Evolutionary conservation across 441 rosid species (phyloP).

Genomic region (Corymbia citriodora): DNA sequence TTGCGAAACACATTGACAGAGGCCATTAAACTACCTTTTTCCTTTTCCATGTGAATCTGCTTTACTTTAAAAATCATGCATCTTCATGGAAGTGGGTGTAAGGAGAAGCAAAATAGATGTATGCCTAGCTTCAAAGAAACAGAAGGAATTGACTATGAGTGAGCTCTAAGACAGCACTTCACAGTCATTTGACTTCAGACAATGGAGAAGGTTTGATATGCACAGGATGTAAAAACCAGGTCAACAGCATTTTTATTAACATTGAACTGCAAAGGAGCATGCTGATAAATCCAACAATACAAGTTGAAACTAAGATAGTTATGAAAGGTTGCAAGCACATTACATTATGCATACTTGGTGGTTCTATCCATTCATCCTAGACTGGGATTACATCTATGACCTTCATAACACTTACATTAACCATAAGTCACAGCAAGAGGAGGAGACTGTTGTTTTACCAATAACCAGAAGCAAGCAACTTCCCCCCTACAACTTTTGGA

Average conservation of each 20-base stretch:
- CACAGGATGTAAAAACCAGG: neutral
- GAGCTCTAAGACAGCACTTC: neutral
- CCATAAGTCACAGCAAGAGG: neutral
- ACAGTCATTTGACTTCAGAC: neutral
- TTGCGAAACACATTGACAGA: neutral
- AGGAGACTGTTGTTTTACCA: conserved; percentile 42
- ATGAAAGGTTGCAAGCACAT: neutral
- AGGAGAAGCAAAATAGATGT: neutral
- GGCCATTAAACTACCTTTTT: neutral
- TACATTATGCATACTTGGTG: neutral
- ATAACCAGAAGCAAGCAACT: conserved; percentile 92
- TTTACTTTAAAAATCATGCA: neutral
- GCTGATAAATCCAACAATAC: neutral
- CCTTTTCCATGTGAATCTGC: neutral
- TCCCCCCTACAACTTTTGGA: conserved; percentile 62
- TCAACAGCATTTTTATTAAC: neutral
- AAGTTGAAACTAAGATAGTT: neutral
- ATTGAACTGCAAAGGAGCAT: neutral
- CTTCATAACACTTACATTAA: neutral
- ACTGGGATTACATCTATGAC: neutral
- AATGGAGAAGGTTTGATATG: neutral
- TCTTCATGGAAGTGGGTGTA: neutral
- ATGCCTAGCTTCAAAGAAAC: neutral
- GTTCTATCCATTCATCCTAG: neutral
- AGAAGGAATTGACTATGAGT: neutral